Percentiles rank a stretch among this genome's conserved stretches.
Evolutionary conservation across 352 stramenopile genomes (phyloP).

Genomic region (Thalassiosira sp.): DNA sequence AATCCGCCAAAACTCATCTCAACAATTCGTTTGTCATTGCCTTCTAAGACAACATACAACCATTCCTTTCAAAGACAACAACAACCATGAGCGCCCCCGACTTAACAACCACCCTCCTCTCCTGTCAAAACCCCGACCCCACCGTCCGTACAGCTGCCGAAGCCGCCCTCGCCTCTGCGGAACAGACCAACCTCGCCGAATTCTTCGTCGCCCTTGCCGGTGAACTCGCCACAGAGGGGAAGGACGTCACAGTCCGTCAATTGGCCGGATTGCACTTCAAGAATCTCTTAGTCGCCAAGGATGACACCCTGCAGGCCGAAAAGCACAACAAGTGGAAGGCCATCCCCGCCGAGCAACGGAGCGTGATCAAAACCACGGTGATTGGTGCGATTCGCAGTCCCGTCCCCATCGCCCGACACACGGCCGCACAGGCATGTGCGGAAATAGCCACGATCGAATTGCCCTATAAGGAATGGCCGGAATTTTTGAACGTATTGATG

Average conservation of each 20-base stretch:
- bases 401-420: constrained; percentile 59
- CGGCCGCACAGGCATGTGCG: constrained; percentile 89
- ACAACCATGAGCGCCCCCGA: constrained; percentile 30
- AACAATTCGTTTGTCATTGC: too few species aligned
- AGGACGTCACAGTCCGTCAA: constrained; percentile 61
- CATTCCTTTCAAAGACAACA: background rate
- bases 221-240: constrained; percentile 76
- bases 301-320: constrained; percentile 57
- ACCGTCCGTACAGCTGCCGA: constrained; percentile 52
- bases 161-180: constrained; percentile 51
- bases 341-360: constrained; percentile 52
- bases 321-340: constrained; percentile 72
- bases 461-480: constrained; percentile 91
- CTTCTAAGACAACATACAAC: too few species aligned
- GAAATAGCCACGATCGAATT: constrained; percentile 94
- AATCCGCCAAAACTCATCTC: too few species aligned
- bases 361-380: constrained; percentile 66
- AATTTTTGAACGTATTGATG: constrained; percentile 89
- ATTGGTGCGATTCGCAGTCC: constrained; percentile 63
- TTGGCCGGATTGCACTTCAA: constrained; percentile 83
- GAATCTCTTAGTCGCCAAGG: constrained; percentile 81
- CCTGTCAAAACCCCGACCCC: constrained; percentile 40
- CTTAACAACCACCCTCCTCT: constrained; percentile 39
- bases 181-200: constrained; percentile 61
- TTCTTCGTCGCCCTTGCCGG: constrained; percentile 70